Evolutionary conservation across 441 rosid genomes (phyloP).

Genomic region (Gossypium lobatum): DNA sequence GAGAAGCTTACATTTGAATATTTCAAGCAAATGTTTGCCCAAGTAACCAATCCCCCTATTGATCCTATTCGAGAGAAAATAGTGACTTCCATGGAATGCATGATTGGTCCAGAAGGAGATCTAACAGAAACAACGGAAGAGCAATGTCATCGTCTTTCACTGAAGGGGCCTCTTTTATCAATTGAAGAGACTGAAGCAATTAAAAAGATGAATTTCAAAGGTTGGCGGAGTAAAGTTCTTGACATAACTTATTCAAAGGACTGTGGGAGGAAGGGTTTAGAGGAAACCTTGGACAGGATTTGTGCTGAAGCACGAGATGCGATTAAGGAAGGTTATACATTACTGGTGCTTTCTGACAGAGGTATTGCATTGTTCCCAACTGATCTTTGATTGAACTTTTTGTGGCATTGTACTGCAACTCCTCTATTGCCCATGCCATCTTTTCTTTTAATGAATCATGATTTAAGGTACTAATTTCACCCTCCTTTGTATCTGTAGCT

Average conservation of each 20-base stretch:
- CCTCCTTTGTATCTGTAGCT: conserved; percentile 33
- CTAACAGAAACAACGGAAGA: conserved; percentile 97
- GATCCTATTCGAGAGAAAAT: conserved; percentile 99
- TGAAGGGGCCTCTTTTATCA: conserved; percentile 88
- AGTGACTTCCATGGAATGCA: conserved; percentile 99
- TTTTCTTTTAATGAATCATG: background rate
- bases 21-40: conserved; percentile 99
- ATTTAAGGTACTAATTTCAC: background rate
- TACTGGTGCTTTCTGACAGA: conserved; percentile 95
- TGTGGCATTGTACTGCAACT: background rate
- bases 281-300: conserved; percentile 83
- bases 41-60: conserved; percentile 99
- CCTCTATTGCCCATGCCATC: background rate
- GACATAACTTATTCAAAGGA: conserved; percentile 84
- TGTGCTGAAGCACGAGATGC: conserved; percentile 89
- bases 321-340: conserved; percentile 82
- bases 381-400: background rate
- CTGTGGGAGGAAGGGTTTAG: conserved; percentile 85
- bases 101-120: conserved; percentile 99
- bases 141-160: conserved; percentile 94
- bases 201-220: conserved; percentile 87
- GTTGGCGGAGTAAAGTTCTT: conserved; percentile 87
- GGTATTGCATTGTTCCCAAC: conserved; percentile 40
- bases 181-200: conserved; percentile 81
- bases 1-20: conserved; percentile 92